phyloP scores from a whole-genome alignment of 2,329 filamentous ascomycete species.

The Fusarium torreyae region DNA sequence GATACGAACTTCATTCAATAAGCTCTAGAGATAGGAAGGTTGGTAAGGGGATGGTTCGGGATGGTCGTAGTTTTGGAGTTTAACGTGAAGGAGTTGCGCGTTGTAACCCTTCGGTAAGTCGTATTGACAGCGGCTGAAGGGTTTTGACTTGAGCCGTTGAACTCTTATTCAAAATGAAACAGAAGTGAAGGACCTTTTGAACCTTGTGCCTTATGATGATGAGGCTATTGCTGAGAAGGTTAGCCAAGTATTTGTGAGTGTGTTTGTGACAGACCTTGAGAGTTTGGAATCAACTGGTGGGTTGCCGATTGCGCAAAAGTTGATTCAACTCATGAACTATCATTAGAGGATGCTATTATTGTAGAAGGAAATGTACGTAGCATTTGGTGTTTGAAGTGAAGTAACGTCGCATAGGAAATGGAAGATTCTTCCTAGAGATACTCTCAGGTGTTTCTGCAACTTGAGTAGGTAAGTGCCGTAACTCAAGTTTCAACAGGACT shows the following conservation, averaged over 20 bases:
- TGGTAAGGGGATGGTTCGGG: background rate
- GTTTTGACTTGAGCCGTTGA: conserved; percentile 11
- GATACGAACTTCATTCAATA: background rate
- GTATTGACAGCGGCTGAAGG: conserved; percentile 4
- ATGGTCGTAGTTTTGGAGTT: conserved; percentile 7
- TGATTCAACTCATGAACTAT: no score
- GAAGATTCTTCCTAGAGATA: conserved; percentile 7
- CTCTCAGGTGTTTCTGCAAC: background rate
- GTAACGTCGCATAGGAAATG: background rate
- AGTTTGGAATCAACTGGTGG: background rate
- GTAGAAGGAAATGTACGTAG: background rate
- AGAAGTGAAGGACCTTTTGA: background rate
- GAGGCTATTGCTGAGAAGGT: background rate
- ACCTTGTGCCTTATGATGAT: background rate
- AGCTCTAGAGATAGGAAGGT: background rate
- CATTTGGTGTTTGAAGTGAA: background rate
- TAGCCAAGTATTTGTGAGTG: background rate
- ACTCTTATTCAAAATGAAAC: conserved; percentile 14
- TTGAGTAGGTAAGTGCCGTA: background rate
- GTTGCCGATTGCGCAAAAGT: background rate
- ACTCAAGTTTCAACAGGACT: background rate
- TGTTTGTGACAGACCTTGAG: background rate
- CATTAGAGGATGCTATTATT: background rate
- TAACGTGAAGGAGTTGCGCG: background rate
- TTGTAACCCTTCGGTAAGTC: conserved; percentile 10